Percentiles rank a stretch among this genome's conserved stretches.
These are phyloP conservation scores for Pseudogymnoascus sp. DNA, from an alignment of 2,329 filamentous ascomycete genomes.

Conservation along the genomic window DNA sequence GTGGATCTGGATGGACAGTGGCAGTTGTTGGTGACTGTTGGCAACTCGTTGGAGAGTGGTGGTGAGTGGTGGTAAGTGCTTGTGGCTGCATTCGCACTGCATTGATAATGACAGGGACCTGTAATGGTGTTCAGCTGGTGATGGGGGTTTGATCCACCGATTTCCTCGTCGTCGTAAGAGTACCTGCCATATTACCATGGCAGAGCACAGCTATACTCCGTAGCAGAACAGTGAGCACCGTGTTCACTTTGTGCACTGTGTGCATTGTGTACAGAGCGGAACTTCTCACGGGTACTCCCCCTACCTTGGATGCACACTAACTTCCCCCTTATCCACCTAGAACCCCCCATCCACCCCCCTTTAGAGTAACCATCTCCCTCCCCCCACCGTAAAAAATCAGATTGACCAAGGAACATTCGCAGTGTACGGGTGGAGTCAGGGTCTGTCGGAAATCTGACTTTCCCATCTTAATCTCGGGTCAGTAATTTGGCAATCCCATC, in stretches of 20 bases:
- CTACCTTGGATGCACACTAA: background rate
- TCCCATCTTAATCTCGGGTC: background rate
- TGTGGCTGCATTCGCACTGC: background rate
- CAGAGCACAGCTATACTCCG: background rate
- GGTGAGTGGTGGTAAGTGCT: background rate
- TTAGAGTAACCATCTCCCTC: background rate
- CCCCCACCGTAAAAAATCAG: background rate
- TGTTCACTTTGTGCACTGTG: background rate
- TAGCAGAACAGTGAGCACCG: no score
- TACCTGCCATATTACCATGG: background rate
- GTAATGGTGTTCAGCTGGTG: conserved; percentile 1
- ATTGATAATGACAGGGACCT: background rate
- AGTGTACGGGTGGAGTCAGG: background rate
- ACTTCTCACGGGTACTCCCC: background rate
- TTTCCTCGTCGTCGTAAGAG: background rate
- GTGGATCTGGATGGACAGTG: conserved; percentile 14
- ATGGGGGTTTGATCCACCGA: background rate
- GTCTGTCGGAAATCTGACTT: background rate
- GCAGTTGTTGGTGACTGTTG: conserved; percentile 7
- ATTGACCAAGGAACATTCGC: background rate
- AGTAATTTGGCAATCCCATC: conserved; percentile 1
- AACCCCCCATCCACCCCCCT: background rate
- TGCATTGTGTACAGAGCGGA: background rate
- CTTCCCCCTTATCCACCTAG: background rate
- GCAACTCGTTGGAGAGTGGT: background rate